phyloP scores from a whole-genome alignment of 495 filamentous ascomycete genomes.

The Amphirosellinia nigrospora region DNA sequence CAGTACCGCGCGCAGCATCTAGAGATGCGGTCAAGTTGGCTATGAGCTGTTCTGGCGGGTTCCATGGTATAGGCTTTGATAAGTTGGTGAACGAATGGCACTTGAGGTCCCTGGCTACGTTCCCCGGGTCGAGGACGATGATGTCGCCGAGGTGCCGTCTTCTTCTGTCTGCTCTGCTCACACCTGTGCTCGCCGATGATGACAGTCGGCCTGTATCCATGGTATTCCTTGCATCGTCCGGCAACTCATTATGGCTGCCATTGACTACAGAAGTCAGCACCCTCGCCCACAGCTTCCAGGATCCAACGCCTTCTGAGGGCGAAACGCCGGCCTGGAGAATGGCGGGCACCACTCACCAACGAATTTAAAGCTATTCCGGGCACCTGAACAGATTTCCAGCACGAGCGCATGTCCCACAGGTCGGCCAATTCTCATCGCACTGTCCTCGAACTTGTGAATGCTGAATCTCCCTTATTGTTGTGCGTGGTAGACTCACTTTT shows the following conservation, averaged over 20 bases:
- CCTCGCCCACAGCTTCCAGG: background rate
- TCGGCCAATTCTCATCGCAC: constrained; percentile 52
- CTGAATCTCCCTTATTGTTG: background rate
- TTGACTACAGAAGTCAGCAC: constrained; percentile 29
- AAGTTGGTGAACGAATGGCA: constrained; percentile 5
- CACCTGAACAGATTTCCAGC: constrained; percentile 43
- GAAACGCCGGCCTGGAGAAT: background rate
- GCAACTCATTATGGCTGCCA: constrained; percentile 35
- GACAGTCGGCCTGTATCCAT: constrained; percentile 1
- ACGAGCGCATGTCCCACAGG: constrained; percentile 47
- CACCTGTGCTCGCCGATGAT: background rate
- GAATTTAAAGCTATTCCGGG: constrained; percentile 43
- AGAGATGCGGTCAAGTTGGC: constrained; percentile 32
- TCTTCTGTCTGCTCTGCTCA: background rate
- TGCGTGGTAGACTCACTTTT: constrained; percentile 27
- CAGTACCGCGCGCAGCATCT: constrained; percentile 32
- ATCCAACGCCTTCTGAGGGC: background rate
- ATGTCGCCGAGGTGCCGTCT: background rate
- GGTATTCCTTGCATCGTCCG: constrained; percentile 22
- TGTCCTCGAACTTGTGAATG: constrained; percentile 24
- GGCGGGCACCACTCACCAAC: constrained; percentile 18
- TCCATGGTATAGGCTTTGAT: constrained; percentile 28
- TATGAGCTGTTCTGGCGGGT: constrained; percentile 28
- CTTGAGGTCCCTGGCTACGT: background rate
- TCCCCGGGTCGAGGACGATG: background rate